These are phyloP conservation scores for Mycosphaerella sp. DNA, from an alignment of 2,329 filamentous ascomycete species.

Conservation along the genomic window DNA sequence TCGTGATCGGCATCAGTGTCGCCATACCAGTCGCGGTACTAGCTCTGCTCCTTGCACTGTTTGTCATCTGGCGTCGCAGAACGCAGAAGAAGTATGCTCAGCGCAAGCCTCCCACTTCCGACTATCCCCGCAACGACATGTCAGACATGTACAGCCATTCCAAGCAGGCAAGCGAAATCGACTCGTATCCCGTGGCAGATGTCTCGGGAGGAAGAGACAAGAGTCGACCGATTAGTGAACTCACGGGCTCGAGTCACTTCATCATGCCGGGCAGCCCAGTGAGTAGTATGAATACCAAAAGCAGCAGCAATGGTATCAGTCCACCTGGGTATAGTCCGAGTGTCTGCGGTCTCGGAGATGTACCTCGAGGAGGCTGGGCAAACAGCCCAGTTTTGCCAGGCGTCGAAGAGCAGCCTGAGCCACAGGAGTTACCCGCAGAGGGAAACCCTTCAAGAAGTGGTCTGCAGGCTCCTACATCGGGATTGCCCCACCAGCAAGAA, in stretches of 20 bases:
- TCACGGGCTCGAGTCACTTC: conserved; percentile 11
- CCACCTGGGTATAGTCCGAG: conserved; percentile 4
- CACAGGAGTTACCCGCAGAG: conserved; percentile 12
- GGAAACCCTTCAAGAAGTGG: conserved; percentile 4
- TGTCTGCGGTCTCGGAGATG: neutral
- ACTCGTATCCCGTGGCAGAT: conserved; percentile 10
- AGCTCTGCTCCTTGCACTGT: neutral
- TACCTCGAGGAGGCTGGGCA: neutral
- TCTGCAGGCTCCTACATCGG: neutral
- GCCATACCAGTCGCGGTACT: neutral
- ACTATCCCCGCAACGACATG: conserved; percentile 4
- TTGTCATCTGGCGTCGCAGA: conserved; percentile 11
- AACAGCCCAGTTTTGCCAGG: neutral
- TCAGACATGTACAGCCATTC: conserved; percentile 14
- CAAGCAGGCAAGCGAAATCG: conserved; percentile 13
- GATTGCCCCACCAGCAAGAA: neutral
- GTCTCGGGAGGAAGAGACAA: conserved; percentile 3
- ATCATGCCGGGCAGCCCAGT: neutral
- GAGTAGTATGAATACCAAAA: conserved; percentile 3
- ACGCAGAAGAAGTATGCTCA: conserved; percentile 1
- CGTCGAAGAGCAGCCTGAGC: conserved; percentile 6
- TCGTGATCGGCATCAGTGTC: conserved; percentile 10
- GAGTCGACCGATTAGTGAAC: conserved; percentile 11
- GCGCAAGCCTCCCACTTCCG: conserved; percentile 10
- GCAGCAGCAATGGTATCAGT: neutral